These are phyloP conservation scores for Malus orientalis DNA, from an alignment of 306 rosid species.

Conservation along the genomic window DNA sequence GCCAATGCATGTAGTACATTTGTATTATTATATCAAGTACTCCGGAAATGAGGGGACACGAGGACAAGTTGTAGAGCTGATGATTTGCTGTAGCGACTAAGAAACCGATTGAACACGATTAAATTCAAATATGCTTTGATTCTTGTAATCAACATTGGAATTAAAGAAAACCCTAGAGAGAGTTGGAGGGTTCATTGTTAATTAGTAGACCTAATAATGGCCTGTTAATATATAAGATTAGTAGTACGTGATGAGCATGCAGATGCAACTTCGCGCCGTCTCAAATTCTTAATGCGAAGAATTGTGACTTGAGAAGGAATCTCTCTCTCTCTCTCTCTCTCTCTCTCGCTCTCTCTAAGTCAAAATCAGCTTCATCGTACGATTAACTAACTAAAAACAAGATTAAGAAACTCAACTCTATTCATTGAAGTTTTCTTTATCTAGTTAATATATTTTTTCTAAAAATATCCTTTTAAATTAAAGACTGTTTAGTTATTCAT, in stretches of 20 bases:
- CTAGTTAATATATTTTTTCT: too few relatives aligned
- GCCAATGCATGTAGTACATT: too few relatives aligned
- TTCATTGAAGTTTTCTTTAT: neutral
- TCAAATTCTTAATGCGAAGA: neutral
- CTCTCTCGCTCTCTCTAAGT: neutral
- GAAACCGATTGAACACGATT: neutral
- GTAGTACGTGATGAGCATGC: constrained; percentile 49
- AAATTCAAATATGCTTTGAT: constrained; percentile 2
- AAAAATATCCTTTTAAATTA: too few relatives aligned
- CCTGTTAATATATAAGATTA: constrained; percentile 19
- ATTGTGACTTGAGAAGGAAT: neutral
- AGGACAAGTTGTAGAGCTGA: neutral
- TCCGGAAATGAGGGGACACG: neutral
- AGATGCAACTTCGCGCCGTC: constrained; percentile 22
- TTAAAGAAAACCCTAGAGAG: neutral
- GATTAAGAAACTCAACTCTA: neutral
- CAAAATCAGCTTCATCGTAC: neutral
- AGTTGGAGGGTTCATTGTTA: constrained; percentile 20
- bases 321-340: neutral
- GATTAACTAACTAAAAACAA: neutral
- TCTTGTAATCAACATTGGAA: too few relatives aligned
- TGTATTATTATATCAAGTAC: neutral
- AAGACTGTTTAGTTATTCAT: too few relatives aligned
- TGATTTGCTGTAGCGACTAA: neutral
- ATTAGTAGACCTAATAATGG: constrained; percentile 39